A percentile compares a stretch with the other conserved stretches of the same genome.
Conservation (phyloP, 805 yeast genomes). For the Teunomyces panamensis region DNA sequence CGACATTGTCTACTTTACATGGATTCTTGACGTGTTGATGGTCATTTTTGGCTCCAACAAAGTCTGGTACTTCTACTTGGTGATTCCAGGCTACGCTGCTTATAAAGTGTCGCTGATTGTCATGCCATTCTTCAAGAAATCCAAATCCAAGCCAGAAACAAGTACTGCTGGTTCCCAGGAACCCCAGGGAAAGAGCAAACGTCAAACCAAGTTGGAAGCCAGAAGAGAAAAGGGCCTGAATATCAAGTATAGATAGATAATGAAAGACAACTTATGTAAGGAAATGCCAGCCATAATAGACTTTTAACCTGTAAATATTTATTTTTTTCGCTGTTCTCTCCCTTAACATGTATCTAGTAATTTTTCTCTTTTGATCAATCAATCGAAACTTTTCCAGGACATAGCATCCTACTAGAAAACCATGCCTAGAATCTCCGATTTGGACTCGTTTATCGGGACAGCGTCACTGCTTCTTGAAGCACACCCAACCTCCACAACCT, state of each 20-base stretch:
- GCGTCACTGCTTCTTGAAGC: conserved; percentile 33
- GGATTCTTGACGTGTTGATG: conserved; percentile 54
- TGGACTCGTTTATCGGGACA: conserved; percentile 28
- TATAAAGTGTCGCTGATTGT: conserved; percentile 46
- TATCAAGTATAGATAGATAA: conserved; percentile 17
- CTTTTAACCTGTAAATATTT: not conserved
- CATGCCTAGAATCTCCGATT: conserved; percentile 8
- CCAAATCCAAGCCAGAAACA: conserved; percentile 5
- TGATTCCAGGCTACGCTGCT: conserved; percentile 51
- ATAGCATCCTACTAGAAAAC: not conserved
- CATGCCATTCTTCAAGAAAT: conserved; percentile 11
- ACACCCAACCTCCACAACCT: conserved; percentile 30
- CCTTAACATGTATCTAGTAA: not conserved
- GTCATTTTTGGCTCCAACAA: conserved; percentile 52
- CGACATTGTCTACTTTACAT: conserved; percentile 65
- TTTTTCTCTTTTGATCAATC: not conserved
- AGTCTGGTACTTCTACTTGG: conserved; percentile 56
- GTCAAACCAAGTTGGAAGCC: conserved; percentile 26
- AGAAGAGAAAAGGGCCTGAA: conserved; percentile 25
- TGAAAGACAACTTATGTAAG: too few species aligned
- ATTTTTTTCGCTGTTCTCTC: too few species aligned
- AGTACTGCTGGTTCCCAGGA: not conserved
- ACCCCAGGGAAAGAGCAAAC: conserved; percentile 18
- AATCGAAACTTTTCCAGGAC: not conserved
- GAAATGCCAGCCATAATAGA: too few species aligned